Evolutionary conservation across 2,329 filamentous ascomycete species (phyloP), one percentile per base, ranked within the genome.

Genomic region (Fusarium sp.): DNA sequence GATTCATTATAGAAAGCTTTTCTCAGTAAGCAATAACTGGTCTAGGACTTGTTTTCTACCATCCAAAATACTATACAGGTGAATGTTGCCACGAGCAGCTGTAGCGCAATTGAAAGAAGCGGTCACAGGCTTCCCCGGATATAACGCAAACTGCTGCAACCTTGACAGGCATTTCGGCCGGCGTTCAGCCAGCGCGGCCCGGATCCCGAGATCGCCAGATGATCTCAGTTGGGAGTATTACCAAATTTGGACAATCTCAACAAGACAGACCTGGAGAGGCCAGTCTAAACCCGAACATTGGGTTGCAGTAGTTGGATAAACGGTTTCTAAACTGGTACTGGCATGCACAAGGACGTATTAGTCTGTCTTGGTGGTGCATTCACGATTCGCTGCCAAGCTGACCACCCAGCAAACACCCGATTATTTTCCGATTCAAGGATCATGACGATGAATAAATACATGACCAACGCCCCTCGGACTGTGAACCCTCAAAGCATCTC

Each of bases 131-230:
- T 36, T 36, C 34, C 17, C 34, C 34, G 34, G 34, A 36, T 36
- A 36, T 36, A 36, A 36, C 34, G 34, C 17, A n/a, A 10, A 36
- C 34, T 7, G 17, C 34, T 36, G 34, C 8, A n/a, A n/a, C 19
- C 5, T 26, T 15, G 1, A 21, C 15, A 8, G 7, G 26, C 9
- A n/a, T 11, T 2, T 42, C 4, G 9, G 12, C 61, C 62, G 62
- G 11, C 2, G 15, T 62, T 66, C 56, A 66, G 62, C 62, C 62
- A 62, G 14, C 0, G 3, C 62, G 62, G 62, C 28, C 62, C 62
- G 62, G 19, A 1, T 49, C 21, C 32, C 56, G 50, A 38, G 38
- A 36, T 52, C 34, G 14, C 2, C 23, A n/a, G 21, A 3, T 3
- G 38, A 59, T 52, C 45, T 19, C 21, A 21, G 26, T n/a, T 8